Percentiles rank a stretch among this genome's conserved stretches.
Conservation (phyloP, 2,329 filamentous ascomycete species). For the Mollisia scopiformis region DNA sequence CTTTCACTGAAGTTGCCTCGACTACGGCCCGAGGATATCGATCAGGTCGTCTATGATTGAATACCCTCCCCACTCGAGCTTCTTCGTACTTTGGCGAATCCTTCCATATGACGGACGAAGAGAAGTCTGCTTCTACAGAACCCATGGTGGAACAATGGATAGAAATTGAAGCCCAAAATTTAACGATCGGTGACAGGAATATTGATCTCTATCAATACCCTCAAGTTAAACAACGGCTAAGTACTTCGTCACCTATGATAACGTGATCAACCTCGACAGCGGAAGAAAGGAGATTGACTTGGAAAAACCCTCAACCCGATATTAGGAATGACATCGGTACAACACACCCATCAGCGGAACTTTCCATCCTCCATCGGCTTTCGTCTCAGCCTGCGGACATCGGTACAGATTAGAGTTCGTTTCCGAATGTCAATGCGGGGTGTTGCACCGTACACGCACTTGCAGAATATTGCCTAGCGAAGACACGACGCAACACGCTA, state of each 20-base stretch:
- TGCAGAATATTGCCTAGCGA: not conserved
- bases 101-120: not conserved
- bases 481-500: not conserved
- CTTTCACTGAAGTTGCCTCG: slow-evolving; percentile 38
- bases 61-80: slow-evolving; percentile 45
- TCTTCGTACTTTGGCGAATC: slow-evolving; percentile 36
- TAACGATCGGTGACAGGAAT: not conserved
- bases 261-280: not conserved
- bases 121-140: not conserved
- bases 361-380: not conserved
- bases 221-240: not conserved
- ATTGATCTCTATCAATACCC: not conserved
- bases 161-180: not conserved
- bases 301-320: not conserved
- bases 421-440: not conserved
- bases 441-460: not conserved
- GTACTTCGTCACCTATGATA: not conserved
- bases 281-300: not conserved
- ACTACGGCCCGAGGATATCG: slow-evolving; percentile 46
- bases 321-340: not conserved
- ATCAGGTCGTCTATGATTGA: slow-evolving; percentile 45
- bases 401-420: not conserved
- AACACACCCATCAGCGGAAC: not conserved
- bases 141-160: not conserved
- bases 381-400: not conserved